These are phyloP conservation scores for Fraxinus greggii DNA, from an alignment of 305 asterid species.

Conservation along the genomic window DNA sequence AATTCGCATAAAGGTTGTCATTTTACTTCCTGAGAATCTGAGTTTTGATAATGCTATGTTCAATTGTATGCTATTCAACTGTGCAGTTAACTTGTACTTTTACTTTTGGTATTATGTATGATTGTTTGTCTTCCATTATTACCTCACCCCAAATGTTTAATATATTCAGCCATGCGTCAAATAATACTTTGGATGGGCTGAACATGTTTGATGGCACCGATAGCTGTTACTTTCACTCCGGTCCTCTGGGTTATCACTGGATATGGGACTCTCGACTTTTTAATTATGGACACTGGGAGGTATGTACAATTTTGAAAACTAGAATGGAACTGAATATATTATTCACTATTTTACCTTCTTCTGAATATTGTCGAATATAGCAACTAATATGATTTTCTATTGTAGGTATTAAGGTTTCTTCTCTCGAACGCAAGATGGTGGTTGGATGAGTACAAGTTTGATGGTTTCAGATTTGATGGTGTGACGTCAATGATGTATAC, in stretches of 20 bases:
- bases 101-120: neutral
- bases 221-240: slow-evolving; percentile 95
- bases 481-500: slow-evolving; percentile 99
- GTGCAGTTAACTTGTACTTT: neutral
- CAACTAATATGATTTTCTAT: slow-evolving; percentile 21
- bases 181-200: slow-evolving; percentile 98
- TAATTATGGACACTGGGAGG: slow-evolving; percentile 99
- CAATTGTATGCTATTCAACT: slow-evolving; percentile 16
- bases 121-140: slow-evolving; percentile 23
- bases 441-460: slow-evolving; percentile 99
- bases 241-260: slow-evolving; percentile 93
- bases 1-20: neutral
- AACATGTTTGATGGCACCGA: slow-evolving; percentile 99
- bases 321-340: neutral
- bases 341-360: slow-evolving; percentile 6
- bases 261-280: slow-evolving; percentile 99
- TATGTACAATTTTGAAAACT: slow-evolving; percentile 41
- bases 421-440: slow-evolving; percentile 99
- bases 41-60: neutral
- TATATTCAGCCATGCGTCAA: slow-evolving; percentile 85
- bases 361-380: slow-evolving; percentile 11
- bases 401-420: slow-evolving; percentile 88
- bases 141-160: slow-evolving; percentile 28
- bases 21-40: neutral
- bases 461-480: slow-evolving; percentile 99